Evolutionary conservation across 2,329 filamentous ascomycete species (phyloP), one percentile per base, ranked within the genome.

Genomic region (Aurifilum marmelostoma): DNA sequence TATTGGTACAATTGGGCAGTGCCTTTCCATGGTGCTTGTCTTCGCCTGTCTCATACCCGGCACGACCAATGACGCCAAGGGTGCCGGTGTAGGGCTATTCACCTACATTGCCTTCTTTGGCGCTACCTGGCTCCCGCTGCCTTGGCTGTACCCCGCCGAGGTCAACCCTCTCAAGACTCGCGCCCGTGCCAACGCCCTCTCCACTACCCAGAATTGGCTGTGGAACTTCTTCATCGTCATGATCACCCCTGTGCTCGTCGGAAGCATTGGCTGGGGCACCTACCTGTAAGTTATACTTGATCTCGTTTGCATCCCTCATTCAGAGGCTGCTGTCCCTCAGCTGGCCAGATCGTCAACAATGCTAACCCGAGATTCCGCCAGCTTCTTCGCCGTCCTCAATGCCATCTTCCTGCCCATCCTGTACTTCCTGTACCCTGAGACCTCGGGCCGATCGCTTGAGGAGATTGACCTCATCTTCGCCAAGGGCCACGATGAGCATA

Each of bases 81-180:
- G 90, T 43, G 88, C 90, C 0, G 88, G 88, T 1, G 88, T 90
- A 2, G 89, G 89, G 68, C 79, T 92, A 16, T 92, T 92, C 79
- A 84, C 88, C 2, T 92, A 91, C 78, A 91, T 91, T 74, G 87
- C 88, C 5, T 89, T 88, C 67, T 91, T 91, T 72, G 89, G 89
- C 43, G 88, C 88, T 0, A 88, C 87, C 0, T 90, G 87, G 84
- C 76, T 90, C 8, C 88, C 88, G 21, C 82, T 90, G 32, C 88
- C 88, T 0, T 91, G 88, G 87, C 73, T 87, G 73, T 85, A 85
- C 71, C 82, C 86, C 1, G 85, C 86, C 56, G 83, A 87, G 72
- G 80, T 87, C 71, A 87, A 86, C 75, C 82, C 83, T 0, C 78
- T 85, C 64, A 80, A 82, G 75, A 84, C 81, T 21, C 75, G 82